These are phyloP conservation scores for Chalciporus pseudorubinellus DNA, from an alignment of 768 basidiomycete species.

Conservation along the genomic window DNA sequence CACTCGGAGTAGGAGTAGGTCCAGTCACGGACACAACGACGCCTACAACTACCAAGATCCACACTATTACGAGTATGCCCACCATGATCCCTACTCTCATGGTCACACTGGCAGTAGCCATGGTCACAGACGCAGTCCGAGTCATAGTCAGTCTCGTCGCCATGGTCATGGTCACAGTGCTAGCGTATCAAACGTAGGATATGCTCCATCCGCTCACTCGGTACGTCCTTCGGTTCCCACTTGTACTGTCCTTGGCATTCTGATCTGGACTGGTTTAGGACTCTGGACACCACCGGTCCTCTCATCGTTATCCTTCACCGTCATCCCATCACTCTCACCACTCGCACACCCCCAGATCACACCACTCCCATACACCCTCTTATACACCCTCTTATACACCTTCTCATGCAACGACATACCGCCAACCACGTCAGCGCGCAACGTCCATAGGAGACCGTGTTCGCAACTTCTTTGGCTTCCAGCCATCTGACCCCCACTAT, in stretches of 20 bases:
- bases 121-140: background rate
- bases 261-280: conserved; percentile 11
- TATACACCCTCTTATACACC: conserved; percentile 17
- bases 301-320: conserved; percentile 17
- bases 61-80: no score
- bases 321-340: conserved; percentile 22
- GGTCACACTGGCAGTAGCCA: background rate
- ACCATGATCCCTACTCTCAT: background rate
- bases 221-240: conserved; percentile 9
- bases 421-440: conserved; percentile 15
- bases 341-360: conserved; percentile 2
- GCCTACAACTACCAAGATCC: background rate
- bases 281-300: conserved; percentile 16
- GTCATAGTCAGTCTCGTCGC: conserved; percentile 5
- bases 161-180: conserved; percentile 8
- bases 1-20: conserved; percentile 22
- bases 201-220: conserved; percentile 7
- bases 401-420: conserved; percentile 1
- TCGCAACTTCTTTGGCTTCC: conserved; percentile 37
- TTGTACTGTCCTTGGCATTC: background rate
- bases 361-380: conserved; percentile 15
- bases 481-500: conserved; percentile 8
- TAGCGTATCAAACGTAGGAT: background rate
- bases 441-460: conserved; percentile 37
- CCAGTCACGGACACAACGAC: conserved; percentile 11